Evolutionary conservation across 257 asterid genomes (phyloP).

Genomic region (Lithospermum erythrorhizon): DNA sequence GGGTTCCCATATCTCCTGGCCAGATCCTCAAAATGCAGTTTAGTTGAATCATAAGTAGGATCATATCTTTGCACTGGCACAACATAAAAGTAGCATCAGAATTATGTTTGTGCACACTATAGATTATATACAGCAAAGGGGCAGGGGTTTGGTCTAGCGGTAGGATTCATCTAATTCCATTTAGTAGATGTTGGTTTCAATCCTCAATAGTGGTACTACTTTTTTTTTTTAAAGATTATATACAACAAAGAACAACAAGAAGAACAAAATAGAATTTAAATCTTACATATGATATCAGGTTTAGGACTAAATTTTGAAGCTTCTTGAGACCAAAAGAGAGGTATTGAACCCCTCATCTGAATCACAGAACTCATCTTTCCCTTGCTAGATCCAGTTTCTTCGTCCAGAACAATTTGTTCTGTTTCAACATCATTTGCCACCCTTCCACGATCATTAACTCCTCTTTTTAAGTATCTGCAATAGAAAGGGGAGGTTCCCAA

Average conservation of each 20-base stretch:
- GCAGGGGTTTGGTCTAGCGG: too few species aligned
- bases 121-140: constrained; percentile 7
- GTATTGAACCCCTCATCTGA: constrained; percentile 99
- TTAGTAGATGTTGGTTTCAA: too few species aligned
- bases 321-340: constrained; percentile 99
- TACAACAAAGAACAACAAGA: constrained; percentile 11
- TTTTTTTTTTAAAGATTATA: neutral
- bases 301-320: constrained; percentile 98
- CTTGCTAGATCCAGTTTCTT: constrained; percentile 89
- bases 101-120: neutral
- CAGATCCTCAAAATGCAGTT: constrained; percentile 83
- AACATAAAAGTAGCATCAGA: constrained; percentile 15
- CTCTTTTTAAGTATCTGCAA: constrained; percentile 88
- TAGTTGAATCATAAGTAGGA: constrained; percentile 98
- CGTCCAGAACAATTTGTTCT: constrained; percentile 91
- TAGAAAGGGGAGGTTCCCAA: constrained; percentile 6
- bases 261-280: constrained; percentile 2
- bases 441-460: constrained; percentile 95
- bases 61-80: constrained; percentile 93
- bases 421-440: constrained; percentile 99
- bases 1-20: constrained; percentile 93
- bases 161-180: too few species aligned
- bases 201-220: too few species aligned
- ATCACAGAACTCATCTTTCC: constrained; percentile 98
- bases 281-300: constrained; percentile 94